These are phyloP conservation scores for Aspergillus calidoustus DNA, from an alignment of 2,329 filamentous ascomycete genomes.

Conservation along the genomic window DNA sequence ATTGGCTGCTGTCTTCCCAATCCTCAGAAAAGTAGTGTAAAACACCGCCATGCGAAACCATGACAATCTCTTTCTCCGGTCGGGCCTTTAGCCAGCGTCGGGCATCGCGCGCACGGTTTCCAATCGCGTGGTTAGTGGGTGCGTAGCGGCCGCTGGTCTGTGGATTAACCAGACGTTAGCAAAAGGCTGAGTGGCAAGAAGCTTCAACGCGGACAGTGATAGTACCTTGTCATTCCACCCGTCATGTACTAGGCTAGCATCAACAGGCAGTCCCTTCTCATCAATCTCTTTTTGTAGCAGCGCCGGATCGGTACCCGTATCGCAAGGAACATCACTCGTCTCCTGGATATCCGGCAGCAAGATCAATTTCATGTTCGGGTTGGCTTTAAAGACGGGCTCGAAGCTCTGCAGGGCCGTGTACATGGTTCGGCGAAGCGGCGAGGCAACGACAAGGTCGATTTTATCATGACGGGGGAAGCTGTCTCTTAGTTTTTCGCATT, in stretches of 20 bases:
- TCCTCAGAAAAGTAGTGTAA: slow-evolving; percentile 86
- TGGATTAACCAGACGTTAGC: neutral
- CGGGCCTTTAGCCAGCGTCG: slow-evolving; percentile 60
- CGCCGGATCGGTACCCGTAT: slow-evolving; percentile 67
- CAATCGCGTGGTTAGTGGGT: slow-evolving; percentile 57
- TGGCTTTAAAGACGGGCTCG: slow-evolving; percentile 55
- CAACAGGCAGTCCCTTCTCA: slow-evolving; percentile 59
- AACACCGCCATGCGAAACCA: slow-evolving; percentile 83
- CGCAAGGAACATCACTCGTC: slow-evolving; percentile 73
- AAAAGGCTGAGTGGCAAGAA: neutral
- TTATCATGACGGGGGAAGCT: slow-evolving; percentile 68
- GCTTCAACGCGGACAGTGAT: neutral
- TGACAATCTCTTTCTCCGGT: slow-evolving; percentile 69
- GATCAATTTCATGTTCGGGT: slow-evolving; percentile 58
- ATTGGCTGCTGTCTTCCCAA: slow-evolving; percentile 64
- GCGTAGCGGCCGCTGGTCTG: slow-evolving; percentile 51
- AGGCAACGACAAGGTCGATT: slow-evolving; percentile 74
- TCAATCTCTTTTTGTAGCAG: slow-evolving; percentile 66
- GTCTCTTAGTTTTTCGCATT: slow-evolving; percentile 69
- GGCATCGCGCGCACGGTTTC: slow-evolving; percentile 64
- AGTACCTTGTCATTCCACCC: slow-evolving; percentile 74
- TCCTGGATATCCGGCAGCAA: slow-evolving; percentile 80
- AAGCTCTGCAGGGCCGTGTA: slow-evolving; percentile 77
- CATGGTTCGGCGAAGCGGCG: slow-evolving; percentile 79
- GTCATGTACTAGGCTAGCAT: slow-evolving; percentile 64